Percentiles rank a stretch among this genome's conserved stretches.
Evolutionary conservation across 495 filamentous ascomycete species (phyloP).

Genomic region (Penicillium psychrofluorescens): DNA sequence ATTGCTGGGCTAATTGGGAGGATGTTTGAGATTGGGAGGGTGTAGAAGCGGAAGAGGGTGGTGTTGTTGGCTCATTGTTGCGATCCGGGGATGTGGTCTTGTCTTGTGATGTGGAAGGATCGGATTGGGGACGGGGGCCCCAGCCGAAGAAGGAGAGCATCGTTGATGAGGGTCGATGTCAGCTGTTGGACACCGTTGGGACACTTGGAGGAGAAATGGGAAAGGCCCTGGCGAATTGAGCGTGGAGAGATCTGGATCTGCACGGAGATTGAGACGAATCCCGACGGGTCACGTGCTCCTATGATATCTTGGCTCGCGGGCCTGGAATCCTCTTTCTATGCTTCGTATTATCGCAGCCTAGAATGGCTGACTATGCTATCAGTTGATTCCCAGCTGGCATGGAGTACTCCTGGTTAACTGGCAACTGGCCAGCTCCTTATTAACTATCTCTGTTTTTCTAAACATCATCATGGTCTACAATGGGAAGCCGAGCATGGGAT

Average conservation of each 20-base stretch:
- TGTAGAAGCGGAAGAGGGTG: neutral
- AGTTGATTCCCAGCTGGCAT: no score
- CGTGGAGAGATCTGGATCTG: no score
- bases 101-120: conserved; percentile 5
- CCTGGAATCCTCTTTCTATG: no score
- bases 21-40: conserved; percentile 5
- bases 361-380: no score
- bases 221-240: no score
- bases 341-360: no score
- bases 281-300: no score
- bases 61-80: neutral
- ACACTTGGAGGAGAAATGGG: no score
- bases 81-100: neutral
- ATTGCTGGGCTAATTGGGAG: conserved; percentile 6
- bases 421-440: neutral
- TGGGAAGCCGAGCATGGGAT: conserved; percentile 64
- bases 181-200: no score
- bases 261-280: no score
- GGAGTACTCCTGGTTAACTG: no score
- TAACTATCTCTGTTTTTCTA: neutral
- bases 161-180: neutral
- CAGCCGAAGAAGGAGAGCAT: conserved; percentile 25
- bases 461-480: conserved; percentile 55
- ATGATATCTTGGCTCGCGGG: no score
- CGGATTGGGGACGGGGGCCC: conserved; percentile 20